These are phyloP conservation scores for Tephrocybe sp. DNA, from an alignment of 768 basidiomycete species.

Conservation along the genomic window DNA sequence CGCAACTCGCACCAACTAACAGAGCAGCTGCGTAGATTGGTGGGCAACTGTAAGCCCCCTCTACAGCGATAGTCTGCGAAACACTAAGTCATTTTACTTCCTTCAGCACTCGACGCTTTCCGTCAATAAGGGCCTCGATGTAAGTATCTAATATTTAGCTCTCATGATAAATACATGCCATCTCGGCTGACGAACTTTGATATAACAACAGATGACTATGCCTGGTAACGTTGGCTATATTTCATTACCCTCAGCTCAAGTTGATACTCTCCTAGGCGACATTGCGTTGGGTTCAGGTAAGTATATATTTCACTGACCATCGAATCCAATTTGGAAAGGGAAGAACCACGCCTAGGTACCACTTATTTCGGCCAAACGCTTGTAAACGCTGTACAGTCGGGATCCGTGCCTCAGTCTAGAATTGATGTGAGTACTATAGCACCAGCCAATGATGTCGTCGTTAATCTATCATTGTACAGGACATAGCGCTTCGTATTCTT, in stretches of 20 bases:
- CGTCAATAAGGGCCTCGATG: slow-evolving; percentile 62
- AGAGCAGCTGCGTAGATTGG: slow-evolving; percentile 46
- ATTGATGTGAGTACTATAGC: slow-evolving; percentile 42
- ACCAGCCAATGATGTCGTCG: background rate
- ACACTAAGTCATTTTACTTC: background rate
- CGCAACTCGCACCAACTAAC: background rate
- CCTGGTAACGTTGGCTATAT: slow-evolving; percentile 39
- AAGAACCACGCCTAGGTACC: slow-evolving; percentile 24
- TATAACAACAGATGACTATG: slow-evolving; percentile 61
- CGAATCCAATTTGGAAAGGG: too few species aligned
- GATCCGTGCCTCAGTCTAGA: slow-evolving; percentile 54
- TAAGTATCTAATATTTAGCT: slow-evolving; percentile 23
- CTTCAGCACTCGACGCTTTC: slow-evolving; percentile 46
- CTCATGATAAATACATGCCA: too few species aligned
- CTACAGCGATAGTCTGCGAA: background rate
- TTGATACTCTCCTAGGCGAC: slow-evolving; percentile 32
- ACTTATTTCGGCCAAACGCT: slow-evolving; percentile 63
- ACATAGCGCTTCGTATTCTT: slow-evolving; percentile 46
- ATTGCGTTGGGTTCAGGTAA: slow-evolving; percentile 45
- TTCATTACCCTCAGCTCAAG: background rate
- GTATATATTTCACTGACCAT: too few species aligned
- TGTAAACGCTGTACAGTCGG: slow-evolving; percentile 55
- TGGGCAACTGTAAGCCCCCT: slow-evolving; percentile 43
- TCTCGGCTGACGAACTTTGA: too few species aligned
- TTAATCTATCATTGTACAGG: slow-evolving; percentile 24